Conservation (phyloP, 371 early-diverging fungal genomes). For the Mortierella sp. region DNA sequence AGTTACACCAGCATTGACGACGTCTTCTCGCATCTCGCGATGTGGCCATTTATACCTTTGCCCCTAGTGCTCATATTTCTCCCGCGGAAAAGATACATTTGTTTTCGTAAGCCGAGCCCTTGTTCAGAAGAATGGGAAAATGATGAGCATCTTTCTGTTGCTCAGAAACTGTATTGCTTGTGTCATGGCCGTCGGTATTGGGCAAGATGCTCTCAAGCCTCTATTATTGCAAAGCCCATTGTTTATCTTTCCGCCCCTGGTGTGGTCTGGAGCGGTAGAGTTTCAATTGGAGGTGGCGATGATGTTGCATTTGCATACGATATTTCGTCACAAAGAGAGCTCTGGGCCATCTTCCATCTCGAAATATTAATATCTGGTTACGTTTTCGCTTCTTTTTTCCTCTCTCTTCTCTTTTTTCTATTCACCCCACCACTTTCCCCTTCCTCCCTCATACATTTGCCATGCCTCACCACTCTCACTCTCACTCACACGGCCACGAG, state of each 20-base stretch:
- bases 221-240: background rate
- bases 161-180: background rate
- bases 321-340: background rate
- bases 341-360: background rate
- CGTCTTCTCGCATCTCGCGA: background rate
- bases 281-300: slow-evolving; percentile 3
- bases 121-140: background rate
- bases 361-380: background rate
- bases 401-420: slow-evolving; percentile 5
- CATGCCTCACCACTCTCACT: slow-evolving; percentile 29
- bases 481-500: slow-evolving; percentile 33
- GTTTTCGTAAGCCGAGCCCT: slow-evolving; percentile 38
- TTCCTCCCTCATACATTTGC: background rate
- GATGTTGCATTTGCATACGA: background rate
- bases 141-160: background rate
- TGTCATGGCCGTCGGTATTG: background rate
- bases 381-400: slow-evolving; percentile 6
- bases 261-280: background rate
- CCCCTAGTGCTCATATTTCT: background rate
- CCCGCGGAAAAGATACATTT: slow-evolving; percentile 6
- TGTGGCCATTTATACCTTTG: background rate
- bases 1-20: background rate
- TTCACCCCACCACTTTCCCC: background rate
- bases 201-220: background rate
- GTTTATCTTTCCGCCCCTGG: background rate